Evolutionary conservation across 192 early-diverging fungal species (phyloP), one percentile per base, ranked within the genome.

Genomic region (Podila horticola): DNA sequence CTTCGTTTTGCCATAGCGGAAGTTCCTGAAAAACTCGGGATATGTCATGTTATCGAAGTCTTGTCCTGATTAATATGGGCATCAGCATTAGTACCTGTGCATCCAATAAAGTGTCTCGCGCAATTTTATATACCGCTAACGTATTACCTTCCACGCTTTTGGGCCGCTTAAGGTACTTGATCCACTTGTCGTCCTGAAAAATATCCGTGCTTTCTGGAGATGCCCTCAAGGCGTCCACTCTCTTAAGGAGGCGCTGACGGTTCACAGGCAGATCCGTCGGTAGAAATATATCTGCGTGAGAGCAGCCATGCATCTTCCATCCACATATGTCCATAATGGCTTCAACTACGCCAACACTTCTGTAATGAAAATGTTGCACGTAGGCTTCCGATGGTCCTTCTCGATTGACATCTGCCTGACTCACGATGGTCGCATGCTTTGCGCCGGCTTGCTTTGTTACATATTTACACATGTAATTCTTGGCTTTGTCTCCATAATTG

Each of bases 291-390:
- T 60, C 58, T 11, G 20, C 33, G 29, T 51, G 41, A 2, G 58
- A 24, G 50, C 61, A 63, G 4, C 69, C 69, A 38, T 63, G 60
- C 58, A 71, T 55, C 22, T 63, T 71, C 60, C 69, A 71, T 1
- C 69, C 69, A 63, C 59, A 71, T 22, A 63, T 63, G 33, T 71
- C 69, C 69, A 71, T 71, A 29, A 71, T 61, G 20, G 61, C 69
- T 58, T 62, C 69, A 11, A 63, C 61, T 29, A 71, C 61, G 12
- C 61, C 61, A 12, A 71, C 69, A 71, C 69, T 71, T 71, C 60
- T 49, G 33, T 69, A 63, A 17, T 71, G 69, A 38, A 63, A 71
- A 63, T 71, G 61, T 48, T 49, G 12, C 34, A 63, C 48, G 29
- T 69, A 69, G 5, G 52, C 58, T 12, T 60, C 41, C 6, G 69